Conservation (phyloP, 352 stramenopile genomes). For the Pythium sukuiense region DNA sequence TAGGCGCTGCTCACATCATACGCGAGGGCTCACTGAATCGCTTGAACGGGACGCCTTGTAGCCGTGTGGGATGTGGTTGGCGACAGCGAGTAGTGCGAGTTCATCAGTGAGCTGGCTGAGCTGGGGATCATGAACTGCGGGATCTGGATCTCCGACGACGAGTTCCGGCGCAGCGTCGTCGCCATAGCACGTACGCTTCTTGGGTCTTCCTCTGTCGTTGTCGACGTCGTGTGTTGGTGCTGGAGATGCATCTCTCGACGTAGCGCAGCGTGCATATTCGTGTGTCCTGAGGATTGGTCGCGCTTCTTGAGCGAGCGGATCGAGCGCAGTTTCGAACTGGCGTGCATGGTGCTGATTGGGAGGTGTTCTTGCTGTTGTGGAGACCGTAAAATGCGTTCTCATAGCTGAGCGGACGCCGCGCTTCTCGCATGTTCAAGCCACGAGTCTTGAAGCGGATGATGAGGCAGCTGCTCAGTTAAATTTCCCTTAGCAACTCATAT, state of each 20-base stretch:
- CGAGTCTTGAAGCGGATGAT: conserved; percentile 10
- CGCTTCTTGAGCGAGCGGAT: conserved; percentile 15
- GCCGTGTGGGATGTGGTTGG: not conserved
- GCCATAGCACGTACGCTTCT: not conserved
- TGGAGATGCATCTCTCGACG: conserved; percentile 2
- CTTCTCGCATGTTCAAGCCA: conserved; percentile 18
- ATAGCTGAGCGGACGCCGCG: not conserved
- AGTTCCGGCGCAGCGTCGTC: conserved; percentile 17
- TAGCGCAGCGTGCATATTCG: conserved; percentile 1
- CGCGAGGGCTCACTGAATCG: not conserved
- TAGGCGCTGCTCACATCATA: not conserved
- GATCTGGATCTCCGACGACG: conserved; percentile 46
- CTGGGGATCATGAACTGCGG: conserved; percentile 59
- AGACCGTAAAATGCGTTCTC: not conserved
- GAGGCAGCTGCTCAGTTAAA: conserved; percentile 18
- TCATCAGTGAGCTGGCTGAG: conserved; percentile 54
- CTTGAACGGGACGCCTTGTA: not conserved
- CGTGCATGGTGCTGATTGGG: conserved; percentile 6
- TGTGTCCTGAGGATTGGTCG: not conserved
- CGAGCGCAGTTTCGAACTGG: conserved; percentile 18
- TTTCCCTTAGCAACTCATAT: not conserved
- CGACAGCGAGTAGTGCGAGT: conserved; percentile 41
- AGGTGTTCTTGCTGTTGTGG: not conserved
- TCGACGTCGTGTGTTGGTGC: not conserved
- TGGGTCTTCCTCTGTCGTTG: not conserved